phyloP scores from a whole-genome alignment of 768 basidiomycete species.

The Hemileccinum impolitum region DNA sequence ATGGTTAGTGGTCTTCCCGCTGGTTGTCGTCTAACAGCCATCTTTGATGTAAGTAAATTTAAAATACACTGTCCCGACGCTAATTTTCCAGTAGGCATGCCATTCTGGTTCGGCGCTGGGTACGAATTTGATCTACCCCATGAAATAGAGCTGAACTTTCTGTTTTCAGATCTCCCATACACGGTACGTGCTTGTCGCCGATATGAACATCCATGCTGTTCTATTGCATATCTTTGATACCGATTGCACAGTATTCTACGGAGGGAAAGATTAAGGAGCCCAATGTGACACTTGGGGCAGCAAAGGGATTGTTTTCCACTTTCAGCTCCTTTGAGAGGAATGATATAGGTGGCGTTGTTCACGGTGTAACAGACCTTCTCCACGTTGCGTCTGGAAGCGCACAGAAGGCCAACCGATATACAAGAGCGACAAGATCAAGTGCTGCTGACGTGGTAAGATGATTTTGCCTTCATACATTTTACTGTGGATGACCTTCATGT shows the following conservation, averaged over 20 bases:
- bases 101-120: conserved; percentile 89
- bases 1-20: conserved; percentile 79
- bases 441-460: conserved; percentile 79
- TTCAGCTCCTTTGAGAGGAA: conserved; percentile 72
- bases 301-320: conserved; percentile 79
- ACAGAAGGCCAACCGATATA: conserved; percentile 58
- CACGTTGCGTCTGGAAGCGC: conserved; percentile 68
- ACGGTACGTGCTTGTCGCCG: conserved; percentile 39
- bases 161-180: conserved; percentile 58
- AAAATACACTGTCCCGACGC: not conserved
- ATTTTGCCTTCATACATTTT: not conserved
- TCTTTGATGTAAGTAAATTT: conserved; percentile 61
- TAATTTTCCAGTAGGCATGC: conserved; percentile 52
- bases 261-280: conserved; percentile 96
- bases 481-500: not conserved
- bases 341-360: conserved; percentile 77
- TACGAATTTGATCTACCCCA: conserved; percentile 27
- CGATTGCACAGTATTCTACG: conserved; percentile 69
- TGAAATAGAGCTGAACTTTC: not conserved
- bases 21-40: conserved; percentile 85
- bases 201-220: not conserved
- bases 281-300: conserved; percentile 83
- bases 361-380: conserved; percentile 67
- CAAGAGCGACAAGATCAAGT: conserved; percentile 66
- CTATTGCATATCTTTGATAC: not conserved